These are phyloP conservation scores for Pyrenophora teres DNA, from an alignment of 2,329 filamentous ascomycete species.

Conservation along the genomic window DNA sequence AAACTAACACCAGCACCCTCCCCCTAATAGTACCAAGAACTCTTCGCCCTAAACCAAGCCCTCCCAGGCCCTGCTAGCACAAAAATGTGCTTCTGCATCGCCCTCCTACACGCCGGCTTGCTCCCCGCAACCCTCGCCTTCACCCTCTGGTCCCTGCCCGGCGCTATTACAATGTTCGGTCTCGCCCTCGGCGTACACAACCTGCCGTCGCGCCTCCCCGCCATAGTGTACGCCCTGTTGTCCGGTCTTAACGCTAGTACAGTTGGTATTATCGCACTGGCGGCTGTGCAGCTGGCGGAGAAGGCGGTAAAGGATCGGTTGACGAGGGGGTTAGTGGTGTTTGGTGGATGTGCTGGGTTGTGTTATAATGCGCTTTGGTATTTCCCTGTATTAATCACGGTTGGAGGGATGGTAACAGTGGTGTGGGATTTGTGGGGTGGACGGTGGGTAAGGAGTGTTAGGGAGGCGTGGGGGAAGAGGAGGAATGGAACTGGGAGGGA, in stretches of 20 bases:
- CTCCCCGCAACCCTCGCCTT: constrained; percentile 64
- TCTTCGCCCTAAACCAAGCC: constrained; percentile 71
- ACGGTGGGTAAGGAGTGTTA: constrained; percentile 44
- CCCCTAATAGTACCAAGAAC: constrained; percentile 65
- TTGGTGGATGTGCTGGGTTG: constrained; percentile 67
- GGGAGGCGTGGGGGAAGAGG: constrained; percentile 26
- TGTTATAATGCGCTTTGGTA: constrained; percentile 77
- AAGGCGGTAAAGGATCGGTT: constrained; percentile 70
- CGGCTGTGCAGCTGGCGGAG: constrained; percentile 68
- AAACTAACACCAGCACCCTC: background rate
- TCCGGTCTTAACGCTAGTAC: constrained; percentile 74
- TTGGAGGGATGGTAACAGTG: constrained; percentile 59
- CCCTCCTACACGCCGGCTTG: constrained; percentile 66
- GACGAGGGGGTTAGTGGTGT: constrained; percentile 66
- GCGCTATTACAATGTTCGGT: constrained; percentile 71
- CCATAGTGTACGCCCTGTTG: constrained; percentile 68
- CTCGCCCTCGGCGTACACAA: constrained; percentile 67
- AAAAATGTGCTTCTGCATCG: constrained; percentile 73
- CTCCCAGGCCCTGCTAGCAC: constrained; percentile 71
- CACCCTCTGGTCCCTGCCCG: constrained; percentile 70
- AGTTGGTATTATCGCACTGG: constrained; percentile 72
- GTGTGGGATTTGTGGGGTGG: constrained; percentile 62
- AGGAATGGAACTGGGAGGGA: constrained; percentile 24
- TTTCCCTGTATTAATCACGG: constrained; percentile 67
- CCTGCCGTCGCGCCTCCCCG: constrained; percentile 63